Base-by-base conservation (phyloP, 1,139 yeast genomes). In the Zygosaccharomyces sapae region DNA sequence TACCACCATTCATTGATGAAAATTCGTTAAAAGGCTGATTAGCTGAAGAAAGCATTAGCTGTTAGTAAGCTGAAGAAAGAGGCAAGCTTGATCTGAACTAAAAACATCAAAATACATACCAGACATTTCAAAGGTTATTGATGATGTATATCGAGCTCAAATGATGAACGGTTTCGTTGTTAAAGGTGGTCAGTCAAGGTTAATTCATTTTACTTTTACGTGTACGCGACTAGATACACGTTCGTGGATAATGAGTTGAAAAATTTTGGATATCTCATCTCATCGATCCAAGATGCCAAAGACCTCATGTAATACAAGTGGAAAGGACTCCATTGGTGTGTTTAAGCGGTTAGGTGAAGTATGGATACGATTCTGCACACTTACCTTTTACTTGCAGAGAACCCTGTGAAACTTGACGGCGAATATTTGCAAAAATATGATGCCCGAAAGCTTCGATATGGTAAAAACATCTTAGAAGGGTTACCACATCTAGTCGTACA, bases 21-120 rank as follows among this genome's bases (percentile, higher is more conserved):
- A 55, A 63, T 45, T 63, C 66, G 22, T 54, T 58, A 40, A 59
- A 64, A 20, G 67, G 66, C 56, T 63, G 68, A 48, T 62, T 63
- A 18, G 66, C 58, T 50, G 45, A 25, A 22, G 7, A 31, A 3
- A 5, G 33, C 5, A 24, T 8, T 9, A 27, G 12, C 12, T 13
- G 51, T 41, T 50, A 48, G 51, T 50, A 38, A 35, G 12, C 24
- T 7, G 13, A 5, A 10, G 9, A 10, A 16, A 10, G 5, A 16
- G 20, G 2, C 30, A 33, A n/a, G 37, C 3, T 36, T 12, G 31
- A 40, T 12, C 33, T 29, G 25, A 8, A 33, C n/a, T 13, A 20
- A 3, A 16, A n/a, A 34, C 12, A 2, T 3, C 8, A 2, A 9
- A 25, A n/a, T 13, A 48, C 54, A 49, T 51, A 51, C 54, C 49